A percentile compares a stretch with the other conserved stretches of the same genome.
These are phyloP conservation scores for Candida nemodendra DNA, from an alignment of 805 yeast species.

Conservation along the genomic window DNA sequence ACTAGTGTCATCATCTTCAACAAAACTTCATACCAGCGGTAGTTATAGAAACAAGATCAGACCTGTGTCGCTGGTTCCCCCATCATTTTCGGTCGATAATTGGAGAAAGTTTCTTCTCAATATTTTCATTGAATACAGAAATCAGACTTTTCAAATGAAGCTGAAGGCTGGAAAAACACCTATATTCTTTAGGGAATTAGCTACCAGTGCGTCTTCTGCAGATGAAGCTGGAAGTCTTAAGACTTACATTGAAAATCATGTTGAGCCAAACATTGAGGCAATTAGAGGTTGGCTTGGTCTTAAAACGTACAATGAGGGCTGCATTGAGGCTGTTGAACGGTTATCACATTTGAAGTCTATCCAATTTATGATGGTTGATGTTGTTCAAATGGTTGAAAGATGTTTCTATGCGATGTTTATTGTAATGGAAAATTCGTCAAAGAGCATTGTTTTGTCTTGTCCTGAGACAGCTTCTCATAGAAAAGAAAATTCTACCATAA, in stretches of 20 bases:
- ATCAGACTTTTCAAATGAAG: conserved; percentile 3
- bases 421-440: conserved; percentile 15
- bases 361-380: conserved; percentile 22
- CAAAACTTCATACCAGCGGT: conserved; percentile 2
- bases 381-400: conserved; percentile 25
- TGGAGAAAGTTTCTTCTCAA: conserved; percentile 25
- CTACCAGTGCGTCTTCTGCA: conserved; percentile 1
- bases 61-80: conserved; percentile 24
- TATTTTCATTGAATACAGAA: conserved; percentile 16
- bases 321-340: conserved; percentile 24
- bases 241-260: conserved; percentile 12
- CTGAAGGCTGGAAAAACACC: conserved; percentile 16
- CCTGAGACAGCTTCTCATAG: conserved; percentile 9
- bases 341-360: conserved; percentile 17
- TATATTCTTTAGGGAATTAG: conserved; percentile 1
- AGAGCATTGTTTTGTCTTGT: conserved; percentile 11
- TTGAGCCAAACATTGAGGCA: conserved; percentile 23
- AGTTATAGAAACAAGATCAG: conserved; percentile 1
- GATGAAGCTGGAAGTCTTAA: conserved; percentile 7
- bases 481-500: conserved; percentile 8
- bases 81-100: conserved; percentile 22
- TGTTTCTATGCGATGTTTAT: conserved; percentile 23
- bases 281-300: conserved; percentile 21
- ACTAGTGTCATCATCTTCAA: conserved; percentile 15
- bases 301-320: conserved; percentile 26